These are phyloP conservation scores for Trichoderma harzianum DNA, from an alignment of 2,329 filamentous ascomycete species.

Conservation along the genomic window DNA sequence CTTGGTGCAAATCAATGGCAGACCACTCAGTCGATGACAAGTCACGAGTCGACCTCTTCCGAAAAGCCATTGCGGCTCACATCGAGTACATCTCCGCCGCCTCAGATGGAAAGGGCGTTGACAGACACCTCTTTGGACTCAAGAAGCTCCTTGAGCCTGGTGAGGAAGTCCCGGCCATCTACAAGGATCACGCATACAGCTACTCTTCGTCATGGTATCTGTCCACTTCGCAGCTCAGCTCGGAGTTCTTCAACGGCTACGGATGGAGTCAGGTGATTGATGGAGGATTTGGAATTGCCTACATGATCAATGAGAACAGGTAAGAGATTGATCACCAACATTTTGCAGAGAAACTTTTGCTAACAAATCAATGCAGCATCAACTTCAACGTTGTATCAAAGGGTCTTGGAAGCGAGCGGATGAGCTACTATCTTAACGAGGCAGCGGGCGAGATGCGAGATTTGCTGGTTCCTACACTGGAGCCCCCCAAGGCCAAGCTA, in stretches of 20 bases:
- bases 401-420: slow-evolving; percentile 80
- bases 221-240: slow-evolving; percentile 83
- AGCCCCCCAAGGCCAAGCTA: slow-evolving; percentile 81
- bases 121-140: slow-evolving; percentile 93
- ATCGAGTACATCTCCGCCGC: slow-evolving; percentile 88
- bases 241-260: slow-evolving; percentile 98
- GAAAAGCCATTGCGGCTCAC: slow-evolving; percentile 75
- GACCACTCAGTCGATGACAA: slow-evolving; percentile 62
- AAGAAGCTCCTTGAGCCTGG: slow-evolving; percentile 83
- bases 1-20: slow-evolving; percentile 86
- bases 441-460: slow-evolving; percentile 88
- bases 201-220: slow-evolving; percentile 91
- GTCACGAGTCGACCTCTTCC: slow-evolving; percentile 71
- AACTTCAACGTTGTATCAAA: slow-evolving; percentile 99
- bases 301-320: slow-evolving; percentile 99
- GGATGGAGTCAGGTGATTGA: slow-evolving; percentile 98
- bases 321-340: slow-evolving; percentile 33
- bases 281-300: slow-evolving; percentile 93
- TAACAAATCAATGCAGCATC: slow-evolving; percentile 52
- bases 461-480: slow-evolving; percentile 74
- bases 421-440: slow-evolving; percentile 96
- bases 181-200: slow-evolving; percentile 76
- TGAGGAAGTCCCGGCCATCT: slow-evolving; percentile 78
- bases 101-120: slow-evolving; percentile 87
- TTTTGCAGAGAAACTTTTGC: not conserved